Evolutionary conservation across 495 filamentous ascomycete genomes (phyloP).

Genomic region (Podospora fimiseda): DNA sequence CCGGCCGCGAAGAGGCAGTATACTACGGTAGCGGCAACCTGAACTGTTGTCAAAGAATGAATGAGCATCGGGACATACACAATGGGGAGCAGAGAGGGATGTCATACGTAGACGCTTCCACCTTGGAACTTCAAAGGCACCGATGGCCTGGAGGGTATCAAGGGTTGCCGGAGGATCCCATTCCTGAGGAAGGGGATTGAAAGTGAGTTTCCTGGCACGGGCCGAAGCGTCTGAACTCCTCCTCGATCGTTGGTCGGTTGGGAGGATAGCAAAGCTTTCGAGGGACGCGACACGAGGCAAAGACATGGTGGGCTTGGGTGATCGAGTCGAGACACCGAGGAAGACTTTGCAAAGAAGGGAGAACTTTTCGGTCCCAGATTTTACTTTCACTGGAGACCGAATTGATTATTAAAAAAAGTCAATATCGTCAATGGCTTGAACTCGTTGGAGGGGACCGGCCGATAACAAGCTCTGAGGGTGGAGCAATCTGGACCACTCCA

Average conservation of each 20-base stretch:
- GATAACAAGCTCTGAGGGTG: conserved; percentile 6
- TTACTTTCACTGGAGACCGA: neutral
- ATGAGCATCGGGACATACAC: neutral
- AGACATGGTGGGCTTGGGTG: conserved; percentile 34
- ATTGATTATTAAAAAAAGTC: neutral
- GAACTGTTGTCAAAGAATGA: conserved; percentile 34
- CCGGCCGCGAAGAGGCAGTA: conserved; percentile 81
- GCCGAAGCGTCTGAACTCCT: conserved; percentile 36
- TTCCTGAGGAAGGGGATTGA: conserved; percentile 46
- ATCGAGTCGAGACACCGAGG: neutral
- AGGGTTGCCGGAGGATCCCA: conserved; percentile 39
- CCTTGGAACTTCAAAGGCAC: conserved; percentile 63
- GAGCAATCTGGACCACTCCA: conserved; percentile 2
- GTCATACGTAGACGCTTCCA: conserved; percentile 58
- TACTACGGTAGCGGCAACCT: conserved; percentile 60
- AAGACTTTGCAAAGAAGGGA: neutral
- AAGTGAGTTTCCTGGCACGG: conserved; percentile 43
- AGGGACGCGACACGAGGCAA: conserved; percentile 45
- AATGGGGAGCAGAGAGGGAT: neutral
- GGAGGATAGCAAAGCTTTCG: conserved; percentile 42
- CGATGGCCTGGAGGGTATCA: conserved; percentile 44
- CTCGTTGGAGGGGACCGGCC: conserved; percentile 2
- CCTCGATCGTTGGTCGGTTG: conserved; percentile 32
- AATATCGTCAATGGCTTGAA: conserved; percentile 1
- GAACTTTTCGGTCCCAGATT: neutral